Conservation (phyloP, 192 early-diverging fungal species). For the Chytriomyces sp. region DNA sequence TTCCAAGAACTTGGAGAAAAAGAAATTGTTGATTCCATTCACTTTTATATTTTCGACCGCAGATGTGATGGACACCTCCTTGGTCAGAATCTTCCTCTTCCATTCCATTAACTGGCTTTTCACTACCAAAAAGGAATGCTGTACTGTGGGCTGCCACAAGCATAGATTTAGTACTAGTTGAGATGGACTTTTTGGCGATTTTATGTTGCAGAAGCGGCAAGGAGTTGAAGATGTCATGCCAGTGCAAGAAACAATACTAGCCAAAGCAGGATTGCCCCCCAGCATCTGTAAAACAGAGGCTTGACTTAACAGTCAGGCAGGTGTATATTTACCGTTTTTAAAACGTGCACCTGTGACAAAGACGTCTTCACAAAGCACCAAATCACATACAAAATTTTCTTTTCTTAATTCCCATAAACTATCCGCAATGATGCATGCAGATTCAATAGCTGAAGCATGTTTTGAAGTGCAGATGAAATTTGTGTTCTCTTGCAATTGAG, state of each 20-base stretch:
- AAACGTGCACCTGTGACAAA: constrained; percentile 18
- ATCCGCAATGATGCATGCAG: neutral
- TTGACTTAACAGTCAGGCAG: too few relatives aligned
- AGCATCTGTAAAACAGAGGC: too few relatives aligned
- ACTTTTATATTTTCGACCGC: too few relatives aligned
- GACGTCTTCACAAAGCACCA: neutral
- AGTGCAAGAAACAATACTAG: constrained; percentile 4
- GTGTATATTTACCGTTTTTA: too few relatives aligned
- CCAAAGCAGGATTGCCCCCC: constrained; percentile 9
- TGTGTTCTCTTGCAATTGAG: constrained; percentile 28
- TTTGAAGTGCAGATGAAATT: constrained; percentile 35
- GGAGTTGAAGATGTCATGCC: neutral
- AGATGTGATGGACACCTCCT: too few relatives aligned
- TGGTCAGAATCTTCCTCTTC: too few relatives aligned
- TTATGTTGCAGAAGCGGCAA: constrained; percentile 12
- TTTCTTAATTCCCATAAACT: constrained; percentile 1
- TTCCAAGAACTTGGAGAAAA: too few relatives aligned
- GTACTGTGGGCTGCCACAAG: too few relatives aligned
- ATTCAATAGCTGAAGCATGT: constrained; percentile 19
- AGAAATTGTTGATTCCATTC: too few relatives aligned
- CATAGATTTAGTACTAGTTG: too few relatives aligned
- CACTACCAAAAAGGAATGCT: too few relatives aligned
- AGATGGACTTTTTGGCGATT: neutral
- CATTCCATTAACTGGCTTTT: too few relatives aligned
- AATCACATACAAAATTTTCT: constrained; percentile 17